These are phyloP conservation scores for Apiotrichum domesticum DNA, from an alignment of 1,284 basidiomycete genomes.

Conservation along the genomic window DNA sequence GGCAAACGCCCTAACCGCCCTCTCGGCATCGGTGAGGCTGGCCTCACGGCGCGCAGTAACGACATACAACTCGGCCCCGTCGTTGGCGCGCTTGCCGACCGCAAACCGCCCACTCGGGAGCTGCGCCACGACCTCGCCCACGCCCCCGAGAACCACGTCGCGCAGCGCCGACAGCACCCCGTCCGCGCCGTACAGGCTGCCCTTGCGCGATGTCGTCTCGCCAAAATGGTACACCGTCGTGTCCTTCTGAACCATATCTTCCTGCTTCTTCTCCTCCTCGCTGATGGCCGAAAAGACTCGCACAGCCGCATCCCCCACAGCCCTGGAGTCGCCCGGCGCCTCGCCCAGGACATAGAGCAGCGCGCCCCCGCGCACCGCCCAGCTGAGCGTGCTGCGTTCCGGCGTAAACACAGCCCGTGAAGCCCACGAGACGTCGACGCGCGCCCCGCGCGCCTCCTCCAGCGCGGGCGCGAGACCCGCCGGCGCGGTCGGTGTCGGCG, in stretches of 20 bases:
- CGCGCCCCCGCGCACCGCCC: slow-evolving; percentile 30
- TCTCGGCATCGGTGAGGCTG: slow-evolving; percentile 39
- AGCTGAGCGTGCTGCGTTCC: slow-evolving; percentile 9
- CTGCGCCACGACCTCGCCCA: slow-evolving; percentile 24
- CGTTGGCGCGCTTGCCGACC: slow-evolving; percentile 18
- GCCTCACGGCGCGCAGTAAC: slow-evolving; percentile 27
- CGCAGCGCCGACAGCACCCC: slow-evolving; percentile 3
- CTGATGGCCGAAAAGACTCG: not conserved
- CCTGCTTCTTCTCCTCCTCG: too few relatives aligned
- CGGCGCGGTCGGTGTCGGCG: too few relatives aligned
- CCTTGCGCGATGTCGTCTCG: slow-evolving; percentile 4
- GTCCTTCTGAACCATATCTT: not conserved
- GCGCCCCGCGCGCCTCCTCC: slow-evolving; percentile 20
- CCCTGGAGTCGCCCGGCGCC: too few relatives aligned
- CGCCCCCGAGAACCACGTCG: not conserved
- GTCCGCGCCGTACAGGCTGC: slow-evolving; percentile 2
- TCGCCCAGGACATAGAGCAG: slow-evolving; percentile 22
- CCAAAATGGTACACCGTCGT: slow-evolving; percentile 10
- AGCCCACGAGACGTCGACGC: slow-evolving; percentile 9
- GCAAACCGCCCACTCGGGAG: slow-evolving; percentile 22
- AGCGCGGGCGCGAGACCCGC: slow-evolving; percentile 15
- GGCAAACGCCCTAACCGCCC: slow-evolving; percentile 18
- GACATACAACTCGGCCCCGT: slow-evolving; percentile 24
- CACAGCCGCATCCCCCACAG: too few relatives aligned
- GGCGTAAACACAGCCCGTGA: slow-evolving; percentile 6